Conservation (phyloP, 2,329 filamentous ascomycete genomes). For the Arthrobotrys musiformis region DNA sequence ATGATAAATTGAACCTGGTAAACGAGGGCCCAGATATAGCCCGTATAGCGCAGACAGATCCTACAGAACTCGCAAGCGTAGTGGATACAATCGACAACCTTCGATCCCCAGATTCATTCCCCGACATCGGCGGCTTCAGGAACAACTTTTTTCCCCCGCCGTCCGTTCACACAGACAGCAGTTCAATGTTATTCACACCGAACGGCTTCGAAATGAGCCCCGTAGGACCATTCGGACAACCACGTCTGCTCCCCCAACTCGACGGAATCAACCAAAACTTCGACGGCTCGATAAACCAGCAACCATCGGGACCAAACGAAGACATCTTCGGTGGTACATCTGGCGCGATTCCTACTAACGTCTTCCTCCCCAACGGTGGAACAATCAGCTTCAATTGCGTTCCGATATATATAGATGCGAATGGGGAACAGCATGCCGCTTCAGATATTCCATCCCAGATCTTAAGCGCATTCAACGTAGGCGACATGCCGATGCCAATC, state of each 20-base stretch:
- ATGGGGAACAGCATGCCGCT: slow-evolving; percentile 24
- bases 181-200: not conserved
- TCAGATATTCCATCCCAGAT: slow-evolving; percentile 4
- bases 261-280: slow-evolving; percentile 12
- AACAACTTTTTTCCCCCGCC: not conserved
- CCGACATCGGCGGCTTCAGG: not conserved
- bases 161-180: not conserved
- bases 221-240: slow-evolving; percentile 1
- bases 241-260: not conserved
- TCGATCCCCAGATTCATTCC: not conserved
- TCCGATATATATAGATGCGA: slow-evolving; percentile 37
- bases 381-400: slow-evolving; percentile 47
- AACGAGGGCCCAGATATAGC: slow-evolving; percentile 26
- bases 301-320: not conserved
- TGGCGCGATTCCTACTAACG: slow-evolving; percentile 3
- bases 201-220: slow-evolving; percentile 35
- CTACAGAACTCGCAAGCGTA: slow-evolving; percentile 7
- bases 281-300: not conserved
- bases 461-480: slow-evolving; percentile 22
- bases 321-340: slow-evolving; percentile 3
- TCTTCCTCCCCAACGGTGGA: slow-evolving; percentile 16
- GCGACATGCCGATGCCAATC: not conserved
- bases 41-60: not conserved
- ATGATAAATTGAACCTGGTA: slow-evolving; percentile 4
- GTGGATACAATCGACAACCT: slow-evolving; percentile 20